Evolutionary conservation across 805 yeast genomes (phyloP), one percentile per base, ranked within the genome.

Genomic region (Zygosaccharomyces kombuchaensis): DNA sequence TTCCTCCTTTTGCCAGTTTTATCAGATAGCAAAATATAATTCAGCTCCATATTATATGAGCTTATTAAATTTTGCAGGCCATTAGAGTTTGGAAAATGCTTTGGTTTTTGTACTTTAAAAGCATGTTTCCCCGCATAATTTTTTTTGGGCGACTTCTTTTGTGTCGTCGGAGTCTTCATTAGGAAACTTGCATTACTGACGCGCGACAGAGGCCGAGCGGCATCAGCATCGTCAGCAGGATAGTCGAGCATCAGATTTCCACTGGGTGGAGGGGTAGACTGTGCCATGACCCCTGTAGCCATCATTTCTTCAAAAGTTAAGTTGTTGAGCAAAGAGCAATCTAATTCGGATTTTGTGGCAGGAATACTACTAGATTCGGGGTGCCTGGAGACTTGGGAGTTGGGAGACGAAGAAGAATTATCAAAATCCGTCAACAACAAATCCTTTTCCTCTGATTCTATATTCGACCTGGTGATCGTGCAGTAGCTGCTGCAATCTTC

Each of bases 361-460:
- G 31, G 22, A 26, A n/a, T 17, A 38, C 22, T 27, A 38, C 26
- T 27, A 14, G 12, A n/a, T 17, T 27, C 17, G 9, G 8, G 23
- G 12, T 14, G 13, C 27, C 34, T 45, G 13, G 29, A 44, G n/a
- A 26, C 27, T 14, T 40, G 44, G 6, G 41, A 41, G 12, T 34
- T 39, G 19, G 52, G 48, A 6, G 52, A 45, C 9, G 48, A 30
- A 1, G 49, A 45, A 6, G 38, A 38, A 23, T 27, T 43, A 9
- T 48, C 48, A 34, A 48, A 48, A 29, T 48, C 52, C 8, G 48
- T 45, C 10, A 44, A 37, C 3, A 48, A 4, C 34, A 45, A 34
- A 23, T 40, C 49, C 19, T 36, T 43, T n/a, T 48, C 45, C 22
- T 48, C 52, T 2, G 43, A 12, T 4, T 12, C 29, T 2, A 43